phyloP scores from a whole-genome alignment of 768 basidiomycete genomes.

The Suillus placidus region DNA sequence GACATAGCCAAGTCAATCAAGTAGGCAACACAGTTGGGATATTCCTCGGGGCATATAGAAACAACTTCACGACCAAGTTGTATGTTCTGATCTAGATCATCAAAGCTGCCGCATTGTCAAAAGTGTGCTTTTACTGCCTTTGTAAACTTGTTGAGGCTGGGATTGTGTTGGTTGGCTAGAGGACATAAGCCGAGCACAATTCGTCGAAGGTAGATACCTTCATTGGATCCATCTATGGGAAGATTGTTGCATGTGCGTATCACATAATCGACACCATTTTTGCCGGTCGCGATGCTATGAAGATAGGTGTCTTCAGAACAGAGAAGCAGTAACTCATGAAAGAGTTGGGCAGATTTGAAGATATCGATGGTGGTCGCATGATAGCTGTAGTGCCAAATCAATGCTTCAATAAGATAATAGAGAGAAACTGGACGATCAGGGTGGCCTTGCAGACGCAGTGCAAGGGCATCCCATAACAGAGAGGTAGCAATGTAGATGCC shows the following conservation, averaged over 20 bases:
- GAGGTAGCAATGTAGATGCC: slow-evolving; percentile 25
- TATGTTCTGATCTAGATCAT: slow-evolving; percentile 24
- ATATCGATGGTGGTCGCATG: slow-evolving; percentile 12
- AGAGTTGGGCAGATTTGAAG: background rate
- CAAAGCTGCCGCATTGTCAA: slow-evolving; percentile 11
- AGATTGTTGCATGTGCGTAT: slow-evolving; percentile 20
- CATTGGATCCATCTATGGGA: slow-evolving; percentile 21
- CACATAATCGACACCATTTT: slow-evolving; percentile 16
- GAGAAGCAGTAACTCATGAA: slow-evolving; percentile 10
- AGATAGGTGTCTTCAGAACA: slow-evolving; percentile 16
- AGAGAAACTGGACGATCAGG: slow-evolving; percentile 17
- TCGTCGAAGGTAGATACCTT: slow-evolving; percentile 17
- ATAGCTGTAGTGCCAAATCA: slow-evolving; percentile 25
- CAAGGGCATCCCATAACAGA: slow-evolving; percentile 22
- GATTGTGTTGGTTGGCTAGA: slow-evolving; percentile 12
- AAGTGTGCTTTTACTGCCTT: slow-evolving; percentile 24
- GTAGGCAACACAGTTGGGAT: slow-evolving; percentile 13
- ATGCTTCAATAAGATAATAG: slow-evolving; percentile 22
- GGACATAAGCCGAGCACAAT: slow-evolving; percentile 13
- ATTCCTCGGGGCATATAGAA: slow-evolving; percentile 23
- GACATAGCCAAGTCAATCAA: slow-evolving; percentile 24
- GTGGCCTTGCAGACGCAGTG: slow-evolving; percentile 26
- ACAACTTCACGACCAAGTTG: slow-evolving; percentile 18
- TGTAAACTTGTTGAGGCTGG: slow-evolving; percentile 25
- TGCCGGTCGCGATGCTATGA: slow-evolving; percentile 9